These are phyloP conservation scores for Jatropha curcas DNA, from an alignment of 345 rosid species.

Conservation along the genomic window DNA sequence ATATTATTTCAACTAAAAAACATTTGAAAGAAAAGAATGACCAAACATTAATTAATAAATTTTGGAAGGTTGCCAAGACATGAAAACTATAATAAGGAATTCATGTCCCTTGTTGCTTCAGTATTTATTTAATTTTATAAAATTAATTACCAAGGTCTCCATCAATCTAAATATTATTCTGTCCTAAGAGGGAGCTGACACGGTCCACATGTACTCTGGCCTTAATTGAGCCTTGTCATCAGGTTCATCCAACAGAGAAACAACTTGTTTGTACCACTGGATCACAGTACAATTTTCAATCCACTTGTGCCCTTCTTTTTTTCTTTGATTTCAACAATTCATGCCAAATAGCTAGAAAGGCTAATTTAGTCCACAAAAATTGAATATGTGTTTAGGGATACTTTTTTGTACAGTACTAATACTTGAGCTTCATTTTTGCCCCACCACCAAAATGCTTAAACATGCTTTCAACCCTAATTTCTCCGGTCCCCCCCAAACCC, in stretches of 20 bases:
- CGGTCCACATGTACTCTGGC: conserved; percentile 39
- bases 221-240: conserved; percentile 22
- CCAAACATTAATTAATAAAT: conserved; percentile 5
- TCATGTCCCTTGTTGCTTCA: conserved; percentile 9
- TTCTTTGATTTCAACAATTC: not conserved
- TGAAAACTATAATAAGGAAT: conserved; percentile 12
- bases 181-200: conserved; percentile 26
- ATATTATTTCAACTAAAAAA: not conserved
- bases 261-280: conserved; percentile 31
- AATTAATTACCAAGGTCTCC: conserved; percentile 33
- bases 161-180: conserved; percentile 27
- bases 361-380: not conserved
- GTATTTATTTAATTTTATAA: not conserved
- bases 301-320: conserved; percentile 9
- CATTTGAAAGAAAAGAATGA: not conserved
- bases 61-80: conserved; percentile 9
- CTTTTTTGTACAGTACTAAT: not conserved
- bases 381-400: not conserved
- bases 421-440: not conserved
- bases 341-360: no score
- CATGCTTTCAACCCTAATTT: conserved; percentile 10
- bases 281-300: not conserved
- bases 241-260: conserved; percentile 32
- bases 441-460: conserved; percentile 24
- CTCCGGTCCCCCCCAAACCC: conserved; percentile 24